A percentile compares a stretch with the other conserved stretches of the same genome.
Evolutionary conservation across 73 alveolate genomes (phyloP).

Genomic region (Paramecium pentaurelia): DNA sequence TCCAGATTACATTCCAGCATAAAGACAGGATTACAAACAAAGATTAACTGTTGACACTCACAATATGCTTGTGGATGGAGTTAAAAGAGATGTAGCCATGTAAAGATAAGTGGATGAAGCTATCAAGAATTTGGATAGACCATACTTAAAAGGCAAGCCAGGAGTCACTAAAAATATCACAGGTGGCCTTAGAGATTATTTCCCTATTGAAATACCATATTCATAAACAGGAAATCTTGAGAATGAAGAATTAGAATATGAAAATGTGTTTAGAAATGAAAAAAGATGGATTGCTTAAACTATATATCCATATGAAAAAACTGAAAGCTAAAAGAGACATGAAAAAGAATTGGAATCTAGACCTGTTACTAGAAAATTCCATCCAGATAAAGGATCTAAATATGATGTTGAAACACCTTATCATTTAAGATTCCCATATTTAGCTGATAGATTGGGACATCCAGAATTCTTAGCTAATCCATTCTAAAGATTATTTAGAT

Average conservation of each 20-base stretch:
- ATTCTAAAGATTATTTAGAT: slow-evolving; percentile 70
- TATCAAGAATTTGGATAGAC: slow-evolving; percentile 50
- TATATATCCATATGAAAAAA: not conserved
- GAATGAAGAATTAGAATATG: slow-evolving; percentile 12
- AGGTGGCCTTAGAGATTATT: slow-evolving; percentile 53
- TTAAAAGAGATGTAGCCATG: slow-evolving; percentile 44
- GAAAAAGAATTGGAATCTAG: slow-evolving; percentile 43
- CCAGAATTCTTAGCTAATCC: slow-evolving; percentile 80
- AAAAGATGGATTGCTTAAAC: slow-evolving; percentile 61
- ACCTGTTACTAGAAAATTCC: slow-evolving; percentile 57
- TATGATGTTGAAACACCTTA: slow-evolving; percentile 83
- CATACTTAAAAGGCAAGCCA: slow-evolving; percentile 49
- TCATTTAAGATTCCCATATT: slow-evolving; percentile 85
- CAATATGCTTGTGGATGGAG: slow-evolving; percentile 41
- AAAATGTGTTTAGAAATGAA: slow-evolving; percentile 48
- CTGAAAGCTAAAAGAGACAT: not conserved
- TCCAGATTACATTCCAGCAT: not conserved
- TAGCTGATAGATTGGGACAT: slow-evolving; percentile 86
- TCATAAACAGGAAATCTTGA: not conserved
- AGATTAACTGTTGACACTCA: slow-evolving; percentile 1
- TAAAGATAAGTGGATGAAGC: slow-evolving; percentile 44
- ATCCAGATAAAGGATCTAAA: slow-evolving; percentile 74
- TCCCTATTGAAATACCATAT: not conserved
- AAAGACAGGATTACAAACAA: not conserved
- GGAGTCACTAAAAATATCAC: slow-evolving; percentile 46